Base-by-base conservation (phyloP, 2,329 filamentous ascomycete species). In the Trichophyton mentagrophytes region DNA sequence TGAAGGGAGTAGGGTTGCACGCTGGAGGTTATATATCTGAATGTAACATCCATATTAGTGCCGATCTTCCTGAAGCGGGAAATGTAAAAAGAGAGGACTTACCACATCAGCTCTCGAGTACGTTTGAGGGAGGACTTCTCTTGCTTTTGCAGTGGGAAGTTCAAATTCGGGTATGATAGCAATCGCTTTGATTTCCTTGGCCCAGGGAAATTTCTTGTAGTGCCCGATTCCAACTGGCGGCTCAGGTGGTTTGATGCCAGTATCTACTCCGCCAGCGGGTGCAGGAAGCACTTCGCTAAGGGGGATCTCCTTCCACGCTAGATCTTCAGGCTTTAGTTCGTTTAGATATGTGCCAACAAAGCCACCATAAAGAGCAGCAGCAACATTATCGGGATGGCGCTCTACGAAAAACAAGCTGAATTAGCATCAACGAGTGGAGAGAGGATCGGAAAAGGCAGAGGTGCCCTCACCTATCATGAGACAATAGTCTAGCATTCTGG, bases 321-420 rank as follows among this genome's bases (percentile, higher is more conserved):
- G 86, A 69, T 97, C 92, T 73, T 90, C 89, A 2, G 90, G 88
- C 66, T 88, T 85, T 66, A 97, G 81, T 63, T 95, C 92, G 76
- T 95, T 95, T 63, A 97, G 82, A 71, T 97, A 97, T 17, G 92
- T 96, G 63, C 93, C 93, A 27, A 99, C 90, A 67, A 99, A 97
- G 36, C 93, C 93, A 66, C 93, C 93, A 69, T 95, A 97, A 40
- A 97, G 83, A 6, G 93, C 91, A 13, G 93, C 93, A 61, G 91
- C 93, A 58, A 99, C 90, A 70, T 96, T 96, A 76, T 96, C 90
- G 9, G 90, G 90, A 73, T 96, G 90, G 65, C 90, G 85, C 75
- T 96, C 72, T 74, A 67, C 55, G 27, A 36, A 6, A 46, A 46
- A 38, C 33, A 38, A 15, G n/a, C 11, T 55, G 11, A 44, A 60